These are phyloP conservation scores for Psidium friedrichsthalianum DNA, from an alignment of 345 rosid genomes.

Conservation along the genomic window DNA sequence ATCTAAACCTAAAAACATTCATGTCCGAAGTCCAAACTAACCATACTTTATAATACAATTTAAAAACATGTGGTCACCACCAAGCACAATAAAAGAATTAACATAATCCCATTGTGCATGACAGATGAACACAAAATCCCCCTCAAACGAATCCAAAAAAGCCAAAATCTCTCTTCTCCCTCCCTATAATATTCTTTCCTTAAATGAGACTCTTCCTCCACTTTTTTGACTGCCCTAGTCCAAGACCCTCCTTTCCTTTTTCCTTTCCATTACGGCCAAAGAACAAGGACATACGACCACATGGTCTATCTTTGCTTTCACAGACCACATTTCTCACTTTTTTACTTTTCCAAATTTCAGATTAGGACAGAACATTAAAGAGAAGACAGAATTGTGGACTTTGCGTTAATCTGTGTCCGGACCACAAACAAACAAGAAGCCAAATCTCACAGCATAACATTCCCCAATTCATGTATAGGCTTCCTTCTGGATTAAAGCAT, in stretches of 20 bases:
- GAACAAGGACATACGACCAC: neutral
- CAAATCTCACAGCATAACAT: neutral
- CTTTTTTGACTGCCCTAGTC: conserved; percentile 1
- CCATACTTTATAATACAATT: neutral
- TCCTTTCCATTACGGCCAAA: neutral
- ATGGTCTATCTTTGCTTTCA: neutral
- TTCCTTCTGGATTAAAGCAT: neutral
- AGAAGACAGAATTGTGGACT: neutral
- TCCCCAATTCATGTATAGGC: neutral
- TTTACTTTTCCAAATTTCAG: neutral
- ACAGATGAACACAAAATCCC: neutral
- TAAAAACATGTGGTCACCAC: neutral
- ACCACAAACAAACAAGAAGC: neutral
- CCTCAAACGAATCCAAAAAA: neutral
- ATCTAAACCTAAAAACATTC: neutral
- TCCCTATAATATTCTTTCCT: neutral
- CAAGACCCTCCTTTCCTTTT: neutral
- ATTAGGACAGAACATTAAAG: neutral
- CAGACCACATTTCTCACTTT: neutral
- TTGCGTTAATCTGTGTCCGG: neutral
- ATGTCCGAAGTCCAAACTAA: neutral
- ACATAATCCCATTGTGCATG: neutral
- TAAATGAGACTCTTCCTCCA: neutral
- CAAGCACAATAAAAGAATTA: neutral
- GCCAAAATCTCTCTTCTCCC: neutral